These are phyloP conservation scores for Psilocybe cubensis DNA, from an alignment of 768 basidiomycete species.

Conservation along the genomic window DNA sequence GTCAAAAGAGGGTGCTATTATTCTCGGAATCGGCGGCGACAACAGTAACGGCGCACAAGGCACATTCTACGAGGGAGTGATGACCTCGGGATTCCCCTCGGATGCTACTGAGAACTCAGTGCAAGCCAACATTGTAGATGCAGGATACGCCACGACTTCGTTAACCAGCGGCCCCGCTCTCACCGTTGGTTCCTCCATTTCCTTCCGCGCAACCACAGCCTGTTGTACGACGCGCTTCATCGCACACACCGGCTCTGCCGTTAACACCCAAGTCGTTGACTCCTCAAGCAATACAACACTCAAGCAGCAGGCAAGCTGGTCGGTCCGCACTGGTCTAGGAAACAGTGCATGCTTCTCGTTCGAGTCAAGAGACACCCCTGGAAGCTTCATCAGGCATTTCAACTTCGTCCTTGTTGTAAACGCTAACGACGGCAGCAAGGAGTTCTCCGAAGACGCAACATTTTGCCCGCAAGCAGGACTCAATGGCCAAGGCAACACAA, in stretches of 20 bases:
- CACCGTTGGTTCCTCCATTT: constrained; percentile 10
- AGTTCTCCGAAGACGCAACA: neutral
- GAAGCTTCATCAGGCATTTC: constrained; percentile 5
- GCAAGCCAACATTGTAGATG: constrained; percentile 14
- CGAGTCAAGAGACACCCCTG: constrained; percentile 4
- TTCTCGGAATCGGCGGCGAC: constrained; percentile 15
- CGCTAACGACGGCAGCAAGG: constrained; percentile 2
- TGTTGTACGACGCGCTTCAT: constrained; percentile 6
- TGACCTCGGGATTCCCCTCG: constrained; percentile 13
- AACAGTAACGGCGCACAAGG: constrained; percentile 15
- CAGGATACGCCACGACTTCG: constrained; percentile 10
- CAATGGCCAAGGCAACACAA: constrained; percentile 2
- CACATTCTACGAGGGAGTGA: constrained; percentile 16
- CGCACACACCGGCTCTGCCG: constrained; percentile 2
- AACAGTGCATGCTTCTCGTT: constrained; percentile 9
- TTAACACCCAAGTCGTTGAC: constrained; percentile 1
- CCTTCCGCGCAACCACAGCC: constrained; percentile 11
- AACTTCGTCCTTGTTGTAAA: neutral
- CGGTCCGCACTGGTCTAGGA: neutral
- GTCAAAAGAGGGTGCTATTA: constrained; percentile 13
- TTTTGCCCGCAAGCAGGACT: neutral
- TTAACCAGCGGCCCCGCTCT: constrained; percentile 9
- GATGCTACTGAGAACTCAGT: constrained; percentile 11
- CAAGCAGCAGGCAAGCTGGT: constrained; percentile 2
- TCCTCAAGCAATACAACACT: neutral